phyloP scores from a whole-genome alignment of 228 moss, liverwort and hornwort species.

The Sphagnum fallax region DNA sequence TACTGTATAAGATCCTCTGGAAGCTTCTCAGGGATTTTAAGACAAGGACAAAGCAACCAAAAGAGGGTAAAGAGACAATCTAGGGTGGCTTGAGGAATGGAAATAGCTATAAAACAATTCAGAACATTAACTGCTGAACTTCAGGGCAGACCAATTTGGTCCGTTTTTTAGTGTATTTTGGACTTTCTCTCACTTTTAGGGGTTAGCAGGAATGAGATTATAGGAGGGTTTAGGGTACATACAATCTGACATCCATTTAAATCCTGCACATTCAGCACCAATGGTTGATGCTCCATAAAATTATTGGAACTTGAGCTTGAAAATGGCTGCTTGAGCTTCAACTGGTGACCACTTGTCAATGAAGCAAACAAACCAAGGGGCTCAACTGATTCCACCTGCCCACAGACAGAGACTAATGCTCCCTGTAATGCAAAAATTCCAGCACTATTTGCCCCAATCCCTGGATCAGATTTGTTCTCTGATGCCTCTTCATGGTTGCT shows the following conservation, averaged over 20 bases:
- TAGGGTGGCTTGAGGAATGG: background rate
- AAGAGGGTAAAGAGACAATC: background rate
- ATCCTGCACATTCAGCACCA: slow-evolving; percentile 30
- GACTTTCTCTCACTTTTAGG: background rate
- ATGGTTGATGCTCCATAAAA: slow-evolving; percentile 4
- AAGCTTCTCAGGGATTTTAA: background rate
- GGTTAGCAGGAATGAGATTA: background rate
- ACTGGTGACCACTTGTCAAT: slow-evolving; percentile 5
- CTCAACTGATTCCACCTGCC: slow-evolving; percentile 27
- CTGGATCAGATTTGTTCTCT: slow-evolving; percentile 7
- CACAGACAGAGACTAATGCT: slow-evolving; percentile 35
- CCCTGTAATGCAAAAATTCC: slow-evolving; percentile 34
- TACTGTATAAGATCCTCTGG: background rate
- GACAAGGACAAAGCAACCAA: background rate
- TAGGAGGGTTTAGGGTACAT: background rate
- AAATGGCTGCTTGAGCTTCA: slow-evolving; percentile 4
- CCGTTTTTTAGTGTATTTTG: too few species aligned
- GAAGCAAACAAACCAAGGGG: slow-evolving; percentile 5
- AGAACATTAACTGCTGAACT: too few species aligned
- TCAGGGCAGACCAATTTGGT: too few species aligned
- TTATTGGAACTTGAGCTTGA: slow-evolving; percentile 11
- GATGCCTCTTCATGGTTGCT: slow-evolving; percentile 8
- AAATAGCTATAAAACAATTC: background rate
- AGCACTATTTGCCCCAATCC: slow-evolving; percentile 14
- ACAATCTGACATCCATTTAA: slow-evolving; percentile 20